These are phyloP conservation scores for Cicer arietinum DNA, from an alignment of 306 rosid species.

Conservation along the genomic window DNA sequence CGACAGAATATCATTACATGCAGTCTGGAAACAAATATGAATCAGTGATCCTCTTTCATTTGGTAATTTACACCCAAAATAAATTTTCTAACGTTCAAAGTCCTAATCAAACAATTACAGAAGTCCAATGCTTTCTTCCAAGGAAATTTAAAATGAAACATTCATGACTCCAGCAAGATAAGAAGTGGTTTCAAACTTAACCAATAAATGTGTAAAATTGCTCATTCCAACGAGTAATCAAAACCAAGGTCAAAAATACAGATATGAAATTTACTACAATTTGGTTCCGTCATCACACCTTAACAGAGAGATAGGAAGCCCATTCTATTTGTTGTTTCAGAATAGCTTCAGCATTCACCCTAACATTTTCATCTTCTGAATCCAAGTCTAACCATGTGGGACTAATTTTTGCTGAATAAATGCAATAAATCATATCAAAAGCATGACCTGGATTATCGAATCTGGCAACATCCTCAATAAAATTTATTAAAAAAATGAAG, in stretches of 20 bases:
- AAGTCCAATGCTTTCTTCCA: background rate
- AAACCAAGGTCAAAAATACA: conserved; percentile 2
- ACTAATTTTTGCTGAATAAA: conserved; percentile 69
- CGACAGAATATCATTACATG: background rate
- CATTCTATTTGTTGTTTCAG: conserved; percentile 77
- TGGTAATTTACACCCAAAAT: background rate
- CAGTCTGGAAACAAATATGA: background rate
- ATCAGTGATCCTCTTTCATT: background rate
- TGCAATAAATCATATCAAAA: conserved; percentile 12
- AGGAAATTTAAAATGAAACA: background rate
- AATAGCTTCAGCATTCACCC: conserved; percentile 63
- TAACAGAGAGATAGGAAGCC: conserved; percentile 81
- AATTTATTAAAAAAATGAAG: background rate
- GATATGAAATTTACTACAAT: conserved; percentile 1
- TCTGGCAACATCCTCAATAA: conserved; percentile 3
- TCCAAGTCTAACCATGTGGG: conserved; percentile 36
- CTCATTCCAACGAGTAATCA: background rate
- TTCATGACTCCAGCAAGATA: conserved; percentile 17
- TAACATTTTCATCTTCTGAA: conserved; percentile 58
- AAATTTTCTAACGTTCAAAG: conserved; percentile 9
- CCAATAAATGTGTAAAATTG: conserved; percentile 11
- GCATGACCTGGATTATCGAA: background rate
- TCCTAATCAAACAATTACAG: conserved; percentile 19
- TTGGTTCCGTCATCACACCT: conserved; percentile 53
- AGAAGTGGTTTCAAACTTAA: conserved; percentile 10